phyloP scores from a whole-genome alignment of 768 basidiomycete genomes.

The Gautieria morchelliformis region DNA sequence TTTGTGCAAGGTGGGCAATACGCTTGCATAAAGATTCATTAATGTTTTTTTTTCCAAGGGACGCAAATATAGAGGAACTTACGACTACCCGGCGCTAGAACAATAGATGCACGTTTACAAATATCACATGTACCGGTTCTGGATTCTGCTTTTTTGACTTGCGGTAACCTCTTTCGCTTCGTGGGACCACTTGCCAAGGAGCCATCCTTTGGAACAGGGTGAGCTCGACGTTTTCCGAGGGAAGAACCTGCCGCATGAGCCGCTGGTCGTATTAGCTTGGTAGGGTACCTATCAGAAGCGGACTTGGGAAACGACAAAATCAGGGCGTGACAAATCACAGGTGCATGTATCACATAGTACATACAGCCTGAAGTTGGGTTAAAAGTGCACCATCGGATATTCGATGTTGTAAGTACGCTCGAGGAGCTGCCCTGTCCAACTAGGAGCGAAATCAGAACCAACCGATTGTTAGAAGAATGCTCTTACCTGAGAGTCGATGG shows the following conservation, averaged over 20 bases:
- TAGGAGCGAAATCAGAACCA: background rate
- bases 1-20: conserved; percentile 7
- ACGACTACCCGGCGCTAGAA: conserved; percentile 6
- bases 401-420: conserved; percentile 43
- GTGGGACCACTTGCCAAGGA: background rate
- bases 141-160: background rate
- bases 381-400: conserved; percentile 47
- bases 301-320: background rate
- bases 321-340: background rate
- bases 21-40: background rate
- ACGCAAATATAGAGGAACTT: background rate
- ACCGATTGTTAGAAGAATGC: background rate
- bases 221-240: conserved; percentile 1
- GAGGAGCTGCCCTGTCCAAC: conserved; percentile 2
- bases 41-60: background rate
- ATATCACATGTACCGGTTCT: conserved; percentile 4
- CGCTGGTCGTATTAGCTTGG: background rate
- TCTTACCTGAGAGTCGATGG: conserved; percentile 3
- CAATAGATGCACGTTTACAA: conserved; percentile 3
- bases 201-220: background rate
- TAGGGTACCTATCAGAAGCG: conserved; percentile 6
- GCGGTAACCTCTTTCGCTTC: conserved; percentile 1
- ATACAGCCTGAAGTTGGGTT: conserved; percentile 50
- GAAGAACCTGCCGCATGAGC: background rate
- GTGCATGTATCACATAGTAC: conserved; percentile 10